Evolutionary conservation across 1,284 basidiomycete species (phyloP), one percentile per base, ranked within the genome.

Genomic region (Tetrapyrgos nigripes): DNA sequence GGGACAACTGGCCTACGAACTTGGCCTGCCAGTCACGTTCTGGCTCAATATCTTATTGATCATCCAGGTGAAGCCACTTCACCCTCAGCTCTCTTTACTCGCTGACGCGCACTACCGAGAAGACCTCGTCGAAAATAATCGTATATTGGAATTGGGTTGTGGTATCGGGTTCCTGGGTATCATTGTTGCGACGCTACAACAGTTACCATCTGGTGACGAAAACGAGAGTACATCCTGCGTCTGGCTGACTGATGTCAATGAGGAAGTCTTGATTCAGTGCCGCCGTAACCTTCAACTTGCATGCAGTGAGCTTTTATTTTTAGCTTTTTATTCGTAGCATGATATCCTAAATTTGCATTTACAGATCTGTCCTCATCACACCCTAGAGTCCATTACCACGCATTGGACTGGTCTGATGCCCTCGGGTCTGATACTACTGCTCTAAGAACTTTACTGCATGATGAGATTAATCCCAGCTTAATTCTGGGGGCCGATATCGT

Each of bases 1-100:
- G 91, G 91, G 1, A 92, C 90, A 0, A 93, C 91, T 1, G 91
- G 91, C 4, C 71, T 92, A 45, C 80, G 87, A 54, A 93, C 91
- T 2, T 93, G 91, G 91, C 76, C 80, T 26, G 89, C 91, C 1
- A 88, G 89, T 64, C 81, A 88, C 46, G 74, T 82, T n/a, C 76
- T 92, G 13, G 83, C 86, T 0, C 80, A 87, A 50, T 86, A 85
- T 65, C 72, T 93, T n/a, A 78, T 86, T 23, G 58, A 65, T 9
- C 74, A 88, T 66, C 74, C 82, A 69, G 79, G 88, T 87, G 68
- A 60, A 66, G 28, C 54, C 19, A 23, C 13, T 33, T 28, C 11
- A 24, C 31, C 24, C 27, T 31, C 31, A 14, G 27, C 17, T 23
- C 59, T 29, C 19, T 55, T 44, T 28, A 50, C 10, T 28, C n/a